A percentile compares a stretch with the other conserved stretches of the same genome.
These are phyloP conservation scores for Rhodamnia argentea DNA, from an alignment of 345 rosid species.

Conservation along the genomic window DNA sequence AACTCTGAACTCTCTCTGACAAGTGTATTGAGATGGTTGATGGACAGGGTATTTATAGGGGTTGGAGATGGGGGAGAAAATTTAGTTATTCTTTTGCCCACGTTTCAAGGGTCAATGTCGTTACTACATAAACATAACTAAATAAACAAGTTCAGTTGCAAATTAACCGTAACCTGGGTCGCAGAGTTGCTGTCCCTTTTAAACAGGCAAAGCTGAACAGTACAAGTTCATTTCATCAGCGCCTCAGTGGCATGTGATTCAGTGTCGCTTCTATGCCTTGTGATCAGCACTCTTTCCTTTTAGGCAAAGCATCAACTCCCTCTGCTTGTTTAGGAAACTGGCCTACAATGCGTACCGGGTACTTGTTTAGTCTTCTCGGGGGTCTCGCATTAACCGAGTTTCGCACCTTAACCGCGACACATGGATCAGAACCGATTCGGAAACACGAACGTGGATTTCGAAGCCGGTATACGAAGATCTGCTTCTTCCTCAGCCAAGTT, in stretches of 20 bases:
- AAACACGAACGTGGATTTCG: background rate
- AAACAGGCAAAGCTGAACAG: background rate
- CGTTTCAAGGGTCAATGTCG: background rate
- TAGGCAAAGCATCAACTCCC: background rate
- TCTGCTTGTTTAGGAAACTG: background rate
- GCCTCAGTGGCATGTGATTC: background rate
- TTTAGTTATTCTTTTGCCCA: background rate
- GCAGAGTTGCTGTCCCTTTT: background rate
- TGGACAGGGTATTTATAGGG: background rate
- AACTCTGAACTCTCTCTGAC: background rate
- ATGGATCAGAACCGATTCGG: background rate
- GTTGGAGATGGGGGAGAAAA: background rate
- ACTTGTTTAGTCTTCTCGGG: background rate
- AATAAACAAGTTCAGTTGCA: background rate
- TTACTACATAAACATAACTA: background rate
- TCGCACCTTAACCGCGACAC: background rate
- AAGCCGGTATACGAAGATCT: background rate
- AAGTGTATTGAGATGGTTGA: background rate
- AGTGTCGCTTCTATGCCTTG: background rate
- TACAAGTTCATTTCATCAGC: conserved; percentile 19
- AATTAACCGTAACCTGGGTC: background rate
- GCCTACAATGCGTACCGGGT: background rate
- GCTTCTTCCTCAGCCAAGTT: background rate
- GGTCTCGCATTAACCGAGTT: background rate
- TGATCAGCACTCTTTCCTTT: background rate